Conservation (phyloP, 768 basidiomycete genomes). For the Mycena vulgaris region DNA sequence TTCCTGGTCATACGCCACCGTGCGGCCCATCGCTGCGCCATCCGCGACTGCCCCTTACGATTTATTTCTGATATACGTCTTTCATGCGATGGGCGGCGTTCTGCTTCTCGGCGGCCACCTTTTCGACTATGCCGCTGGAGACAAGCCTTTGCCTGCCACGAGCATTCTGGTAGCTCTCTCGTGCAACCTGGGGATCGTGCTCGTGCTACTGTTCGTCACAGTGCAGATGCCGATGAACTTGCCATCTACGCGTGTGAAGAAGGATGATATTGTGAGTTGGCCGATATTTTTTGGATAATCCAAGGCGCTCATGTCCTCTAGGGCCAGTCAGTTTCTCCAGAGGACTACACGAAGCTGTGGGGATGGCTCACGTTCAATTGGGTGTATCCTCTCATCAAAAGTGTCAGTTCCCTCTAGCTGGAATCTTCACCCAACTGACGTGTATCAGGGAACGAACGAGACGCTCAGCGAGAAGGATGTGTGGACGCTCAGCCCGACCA, state of each 20-base stretch:
- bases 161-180: conserved; percentile 46
- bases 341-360: conserved; percentile 82
- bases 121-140: conserved; percentile 65
- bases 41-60: conserved; percentile 73
- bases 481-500: conserved; percentile 78
- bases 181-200: conserved; percentile 61
- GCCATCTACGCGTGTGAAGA: conserved; percentile 67
- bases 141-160: conserved; percentile 56
- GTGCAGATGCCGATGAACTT: conserved; percentile 75
- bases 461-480: conserved; percentile 81
- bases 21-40: conserved; percentile 68
- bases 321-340: conserved; percentile 54
- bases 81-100: conserved; percentile 61
- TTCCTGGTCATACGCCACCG: conserved; percentile 79
- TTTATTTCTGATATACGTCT: conserved; percentile 70
- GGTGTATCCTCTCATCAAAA: conserved; percentile 74
- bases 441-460: conserved; percentile 56
- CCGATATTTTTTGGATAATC: neutral
- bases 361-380: conserved; percentile 82
- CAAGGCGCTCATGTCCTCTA: neutral
- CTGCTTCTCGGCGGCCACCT: conserved; percentile 68
- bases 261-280: conserved; percentile 72
- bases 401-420: conserved; percentile 45
- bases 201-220: conserved; percentile 61
- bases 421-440: neutral